Percentiles rank a stretch among this genome's conserved stretches.
Evolutionary conservation across 352 stramenopile genomes (phyloP).

Genomic region (Globisporangium perplexum): DNA sequence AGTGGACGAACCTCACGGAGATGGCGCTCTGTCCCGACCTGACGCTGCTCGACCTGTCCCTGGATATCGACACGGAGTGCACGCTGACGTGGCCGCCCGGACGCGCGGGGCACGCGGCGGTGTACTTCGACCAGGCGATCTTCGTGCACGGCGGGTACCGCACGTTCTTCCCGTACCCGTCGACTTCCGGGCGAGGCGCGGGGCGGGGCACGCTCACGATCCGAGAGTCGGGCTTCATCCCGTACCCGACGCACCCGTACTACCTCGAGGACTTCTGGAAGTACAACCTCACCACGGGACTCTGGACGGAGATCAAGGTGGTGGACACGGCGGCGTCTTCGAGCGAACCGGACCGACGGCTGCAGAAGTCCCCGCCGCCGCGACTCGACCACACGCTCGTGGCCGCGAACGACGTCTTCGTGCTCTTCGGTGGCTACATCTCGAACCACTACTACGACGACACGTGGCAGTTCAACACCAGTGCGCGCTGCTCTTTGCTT

Average conservation of each 20-base stretch:
- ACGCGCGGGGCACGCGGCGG: slow-evolving; percentile 82
- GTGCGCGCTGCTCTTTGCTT: slow-evolving; percentile 18
- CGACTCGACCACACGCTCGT: slow-evolving; percentile 86
- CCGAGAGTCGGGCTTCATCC: slow-evolving; percentile 59
- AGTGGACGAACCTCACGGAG: slow-evolving; percentile 73
- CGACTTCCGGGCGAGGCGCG: slow-evolving; percentile 77
- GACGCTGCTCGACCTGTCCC: slow-evolving; percentile 47
- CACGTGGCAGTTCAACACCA: slow-evolving; percentile 96
- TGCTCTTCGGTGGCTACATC: slow-evolving; percentile 92
- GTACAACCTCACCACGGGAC: slow-evolving; percentile 82
- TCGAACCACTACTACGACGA: slow-evolving; percentile 94
- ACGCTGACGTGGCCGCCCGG: slow-evolving; percentile 82
- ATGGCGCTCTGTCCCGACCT: slow-evolving; percentile 53
- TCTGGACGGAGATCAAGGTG: slow-evolving; percentile 72
- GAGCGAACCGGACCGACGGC: slow-evolving; percentile 3
- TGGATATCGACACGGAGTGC: slow-evolving; percentile 70
- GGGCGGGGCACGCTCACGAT: slow-evolving; percentile 51
- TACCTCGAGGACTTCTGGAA: slow-evolving; percentile 94
- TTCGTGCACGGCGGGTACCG: slow-evolving; percentile 93
- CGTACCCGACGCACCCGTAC: slow-evolving; percentile 91
- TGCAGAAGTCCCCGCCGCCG: slow-evolving; percentile 34
- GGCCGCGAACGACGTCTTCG: slow-evolving; percentile 65
- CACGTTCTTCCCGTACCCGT: slow-evolving; percentile 95
- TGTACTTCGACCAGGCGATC: slow-evolving; percentile 66
- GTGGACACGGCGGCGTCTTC: slow-evolving; percentile 7